phyloP scores from a whole-genome alignment of 768 basidiomycete genomes.

The Mycena kentingensis region DNA sequence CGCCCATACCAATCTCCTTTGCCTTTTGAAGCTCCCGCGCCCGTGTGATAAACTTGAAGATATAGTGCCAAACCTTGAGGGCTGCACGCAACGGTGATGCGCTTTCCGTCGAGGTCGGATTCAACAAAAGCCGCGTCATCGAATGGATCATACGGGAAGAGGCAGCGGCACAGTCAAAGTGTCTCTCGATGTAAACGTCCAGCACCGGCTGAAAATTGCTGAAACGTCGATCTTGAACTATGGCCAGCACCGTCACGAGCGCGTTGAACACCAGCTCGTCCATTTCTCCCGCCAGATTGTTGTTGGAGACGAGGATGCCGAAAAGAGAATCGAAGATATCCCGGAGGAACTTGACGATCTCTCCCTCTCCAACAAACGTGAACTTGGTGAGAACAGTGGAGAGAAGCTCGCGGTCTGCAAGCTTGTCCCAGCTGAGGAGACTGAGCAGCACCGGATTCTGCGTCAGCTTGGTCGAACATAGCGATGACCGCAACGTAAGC shows the following conservation, averaged over 20 bases:
- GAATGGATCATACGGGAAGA: conserved; percentile 84
- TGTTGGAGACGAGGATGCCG: conserved; percentile 75
- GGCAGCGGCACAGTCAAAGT: conserved; percentile 81
- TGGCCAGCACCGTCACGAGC: conserved; percentile 87
- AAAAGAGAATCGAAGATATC: conserved; percentile 94
- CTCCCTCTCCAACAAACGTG: conserved; percentile 90
- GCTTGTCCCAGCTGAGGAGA: conserved; percentile 78
- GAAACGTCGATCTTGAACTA: conserved; percentile 92
- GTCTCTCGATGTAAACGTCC: conserved; percentile 89
- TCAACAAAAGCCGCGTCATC: conserved; percentile 78
- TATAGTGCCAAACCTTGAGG: conserved; percentile 95
- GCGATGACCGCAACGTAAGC: conserved; percentile 79
- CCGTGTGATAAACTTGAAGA: conserved; percentile 93
- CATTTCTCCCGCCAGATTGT: conserved; percentile 76
- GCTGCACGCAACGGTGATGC: conserved; percentile 83
- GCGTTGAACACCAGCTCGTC: conserved; percentile 88
- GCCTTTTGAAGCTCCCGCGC: conserved; percentile 85
- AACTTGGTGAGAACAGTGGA: conserved; percentile 78
- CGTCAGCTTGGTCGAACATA: conserved; percentile 91
- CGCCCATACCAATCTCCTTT: conserved; percentile 76
- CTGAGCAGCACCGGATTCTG: conserved; percentile 85
- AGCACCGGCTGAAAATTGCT: conserved; percentile 93
- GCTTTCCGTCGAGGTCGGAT: conserved; percentile 70
- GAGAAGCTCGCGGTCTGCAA: conserved; percentile 64
- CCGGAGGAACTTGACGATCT: conserved; percentile 90